phyloP scores from a whole-genome alignment of 768 basidiomycete species.

The Termitomyces sp. region DNA sequence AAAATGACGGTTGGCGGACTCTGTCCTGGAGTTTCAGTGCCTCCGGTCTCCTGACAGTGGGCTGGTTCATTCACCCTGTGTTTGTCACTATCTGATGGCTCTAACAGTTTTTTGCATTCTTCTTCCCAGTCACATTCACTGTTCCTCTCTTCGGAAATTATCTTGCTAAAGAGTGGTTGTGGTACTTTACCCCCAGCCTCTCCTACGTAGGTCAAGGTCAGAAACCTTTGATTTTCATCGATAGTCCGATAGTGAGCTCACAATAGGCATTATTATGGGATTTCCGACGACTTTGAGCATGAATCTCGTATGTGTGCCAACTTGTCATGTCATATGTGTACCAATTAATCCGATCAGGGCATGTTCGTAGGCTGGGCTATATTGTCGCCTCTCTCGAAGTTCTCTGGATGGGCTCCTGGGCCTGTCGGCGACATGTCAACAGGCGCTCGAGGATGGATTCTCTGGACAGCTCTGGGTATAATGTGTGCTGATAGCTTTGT shows the following conservation, averaged over 20 bases:
- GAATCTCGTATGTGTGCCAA: conserved; percentile 58
- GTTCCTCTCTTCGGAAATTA: conserved; percentile 82
- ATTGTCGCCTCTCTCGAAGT: conserved; percentile 83
- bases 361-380: conserved; percentile 97
- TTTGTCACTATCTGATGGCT: conserved; percentile 1
- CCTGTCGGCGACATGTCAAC: conserved; percentile 81
- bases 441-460: conserved; percentile 93
- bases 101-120: conserved; percentile 73
- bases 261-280: conserved; percentile 91
- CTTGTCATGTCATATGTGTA: neutral
- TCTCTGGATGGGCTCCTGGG: conserved; percentile 88
- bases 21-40: conserved; percentile 74
- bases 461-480: conserved; percentile 94
- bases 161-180: conserved; percentile 84
- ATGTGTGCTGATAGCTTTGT: conserved; percentile 93
- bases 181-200: conserved; percentile 89
- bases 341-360: conserved; percentile 44
- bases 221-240: neutral
- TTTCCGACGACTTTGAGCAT: conserved; percentile 92
- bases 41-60: conserved; percentile 73
- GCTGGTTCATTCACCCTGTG: conserved; percentile 16
- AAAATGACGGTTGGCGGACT: conserved; percentile 70
- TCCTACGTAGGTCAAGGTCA: conserved; percentile 91
- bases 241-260: neutral
- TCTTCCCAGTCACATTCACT: conserved; percentile 85